Conservation (phyloP, 1,139 yeast genomes). For the Hanseniaspora uvarum region DNA sequence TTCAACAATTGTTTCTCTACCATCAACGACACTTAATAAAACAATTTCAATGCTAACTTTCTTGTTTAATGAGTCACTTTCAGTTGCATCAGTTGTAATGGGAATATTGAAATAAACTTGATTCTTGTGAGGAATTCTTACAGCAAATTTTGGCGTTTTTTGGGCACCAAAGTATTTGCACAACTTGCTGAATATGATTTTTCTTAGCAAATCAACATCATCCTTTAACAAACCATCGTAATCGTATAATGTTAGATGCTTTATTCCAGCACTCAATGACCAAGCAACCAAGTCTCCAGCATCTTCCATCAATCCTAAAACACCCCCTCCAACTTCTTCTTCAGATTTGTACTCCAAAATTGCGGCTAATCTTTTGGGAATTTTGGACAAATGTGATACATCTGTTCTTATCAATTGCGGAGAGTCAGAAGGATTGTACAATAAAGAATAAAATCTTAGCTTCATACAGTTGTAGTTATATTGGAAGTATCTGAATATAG, state of each 20-base stretch:
- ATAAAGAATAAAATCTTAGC: conserved; percentile 50
- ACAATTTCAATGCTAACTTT: conserved; percentile 51
- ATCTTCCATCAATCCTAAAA: conserved; percentile 69
- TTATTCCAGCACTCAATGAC: conserved; percentile 78
- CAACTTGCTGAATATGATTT: conserved; percentile 51
- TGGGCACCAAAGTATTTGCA: conserved; percentile 66
- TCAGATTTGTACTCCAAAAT: conserved; percentile 61
- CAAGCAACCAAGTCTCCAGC: conserved; percentile 73
- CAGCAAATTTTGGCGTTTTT: conserved; percentile 49
- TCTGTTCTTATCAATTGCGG: conserved; percentile 84
- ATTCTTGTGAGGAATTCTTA: conserved; percentile 55
- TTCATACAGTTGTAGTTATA: conserved; percentile 45
- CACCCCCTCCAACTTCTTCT: conserved; percentile 79
- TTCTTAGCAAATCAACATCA: conserved; percentile 47
- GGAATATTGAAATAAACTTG: conserved; percentile 38
- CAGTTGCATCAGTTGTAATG: conserved; percentile 23
- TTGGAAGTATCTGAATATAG: conserved; percentile 45
- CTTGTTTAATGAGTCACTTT: background rate
- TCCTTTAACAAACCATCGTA: conserved; percentile 57
- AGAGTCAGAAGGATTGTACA: conserved; percentile 71
- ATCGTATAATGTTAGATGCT: conserved; percentile 66
- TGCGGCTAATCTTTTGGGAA: conserved; percentile 68
- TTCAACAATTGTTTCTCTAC: conserved; percentile 81
- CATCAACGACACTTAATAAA: conserved; percentile 67
- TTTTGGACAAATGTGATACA: conserved; percentile 56